Conservation (phyloP, 2,329 filamentous ascomycete genomes). For the Xylaria sp. region DNA sequence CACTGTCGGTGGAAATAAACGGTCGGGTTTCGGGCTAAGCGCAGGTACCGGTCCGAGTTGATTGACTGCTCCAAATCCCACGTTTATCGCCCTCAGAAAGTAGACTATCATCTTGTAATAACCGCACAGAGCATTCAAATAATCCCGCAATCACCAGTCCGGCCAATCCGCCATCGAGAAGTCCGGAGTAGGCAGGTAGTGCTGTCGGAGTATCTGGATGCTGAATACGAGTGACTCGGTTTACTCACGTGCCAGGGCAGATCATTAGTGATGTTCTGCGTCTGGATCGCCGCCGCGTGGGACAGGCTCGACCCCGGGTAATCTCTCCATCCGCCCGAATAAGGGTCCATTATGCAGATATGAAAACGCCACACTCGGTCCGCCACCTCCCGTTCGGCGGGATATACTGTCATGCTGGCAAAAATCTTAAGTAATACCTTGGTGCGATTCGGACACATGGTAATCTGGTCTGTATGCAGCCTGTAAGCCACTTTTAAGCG, state of each 20-base stretch:
- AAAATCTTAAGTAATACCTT: background rate
- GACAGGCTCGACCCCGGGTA: background rate
- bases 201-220: background rate
- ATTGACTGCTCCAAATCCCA: background rate
- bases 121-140: background rate
- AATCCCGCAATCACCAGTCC: background rate
- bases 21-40: background rate
- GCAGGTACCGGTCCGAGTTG: background rate
- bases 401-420: background rate
- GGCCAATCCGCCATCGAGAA: background rate
- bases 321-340: background rate
- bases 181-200: background rate
- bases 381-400: background rate
- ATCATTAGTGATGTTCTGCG: background rate
- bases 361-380: background rate
- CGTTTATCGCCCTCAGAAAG: too few species aligned
- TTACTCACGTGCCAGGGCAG: background rate
- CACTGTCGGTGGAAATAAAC: background rate
- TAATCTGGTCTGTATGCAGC: background rate
- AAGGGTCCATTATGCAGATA: background rate
- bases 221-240: background rate
- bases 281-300: background rate
- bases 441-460: background rate
- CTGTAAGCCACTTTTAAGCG: background rate
- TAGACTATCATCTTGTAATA: background rate